A percentile compares a stretch with the other conserved stretches of the same genome.
These are phyloP conservation scores for Arthroderma sp. DNA, from an alignment of 2,329 filamentous ascomycete species.

Conservation along the genomic window DNA sequence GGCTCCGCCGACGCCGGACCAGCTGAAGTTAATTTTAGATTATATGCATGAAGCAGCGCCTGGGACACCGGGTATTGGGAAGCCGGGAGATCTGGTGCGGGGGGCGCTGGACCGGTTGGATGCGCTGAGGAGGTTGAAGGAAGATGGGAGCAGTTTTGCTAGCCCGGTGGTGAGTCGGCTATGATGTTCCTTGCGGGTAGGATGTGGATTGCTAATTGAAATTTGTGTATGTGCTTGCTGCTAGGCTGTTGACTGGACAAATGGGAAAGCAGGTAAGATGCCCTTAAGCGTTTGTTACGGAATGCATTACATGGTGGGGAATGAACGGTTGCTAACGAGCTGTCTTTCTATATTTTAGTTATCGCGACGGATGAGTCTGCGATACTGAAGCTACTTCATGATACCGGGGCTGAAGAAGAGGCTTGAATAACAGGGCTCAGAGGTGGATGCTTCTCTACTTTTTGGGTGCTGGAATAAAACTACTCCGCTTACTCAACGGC, in stretches of 20 bases:
- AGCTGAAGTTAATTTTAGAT: conserved; percentile 70
- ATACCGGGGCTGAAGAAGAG: neutral
- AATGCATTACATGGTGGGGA: neutral
- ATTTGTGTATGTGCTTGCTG: conserved; percentile 2
- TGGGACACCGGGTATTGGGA: conserved; percentile 56
- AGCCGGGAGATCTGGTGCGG: conserved; percentile 52
- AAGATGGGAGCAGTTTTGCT: conserved; percentile 53
- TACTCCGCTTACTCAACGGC: no score
- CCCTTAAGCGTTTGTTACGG: neutral
- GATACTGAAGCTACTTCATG: conserved; percentile 56
- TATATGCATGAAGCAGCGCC: conserved; percentile 54
- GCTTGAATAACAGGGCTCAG: no score
- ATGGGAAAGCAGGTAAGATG: conserved; percentile 58
- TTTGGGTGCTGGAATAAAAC: no score
- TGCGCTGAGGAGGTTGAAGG: conserved; percentile 65
- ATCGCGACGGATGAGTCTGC: conserved; percentile 72
- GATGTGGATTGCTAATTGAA: neutral
- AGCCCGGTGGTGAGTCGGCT: conserved; percentile 56
- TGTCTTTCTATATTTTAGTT: conserved; percentile 26
- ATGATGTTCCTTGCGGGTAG: neutral
- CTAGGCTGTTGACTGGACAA: conserved; percentile 76
- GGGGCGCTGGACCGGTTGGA: conserved; percentile 64
- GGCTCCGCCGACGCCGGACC: conserved; percentile 63
- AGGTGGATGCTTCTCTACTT: no score
- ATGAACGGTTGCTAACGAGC: neutral